A percentile compares a stretch with the other conserved stretches of the same genome.
These are phyloP conservation scores for Apiotrichum siamense DNA, from an alignment of 1,284 basidiomycete species.

Conservation along the genomic window DNA sequence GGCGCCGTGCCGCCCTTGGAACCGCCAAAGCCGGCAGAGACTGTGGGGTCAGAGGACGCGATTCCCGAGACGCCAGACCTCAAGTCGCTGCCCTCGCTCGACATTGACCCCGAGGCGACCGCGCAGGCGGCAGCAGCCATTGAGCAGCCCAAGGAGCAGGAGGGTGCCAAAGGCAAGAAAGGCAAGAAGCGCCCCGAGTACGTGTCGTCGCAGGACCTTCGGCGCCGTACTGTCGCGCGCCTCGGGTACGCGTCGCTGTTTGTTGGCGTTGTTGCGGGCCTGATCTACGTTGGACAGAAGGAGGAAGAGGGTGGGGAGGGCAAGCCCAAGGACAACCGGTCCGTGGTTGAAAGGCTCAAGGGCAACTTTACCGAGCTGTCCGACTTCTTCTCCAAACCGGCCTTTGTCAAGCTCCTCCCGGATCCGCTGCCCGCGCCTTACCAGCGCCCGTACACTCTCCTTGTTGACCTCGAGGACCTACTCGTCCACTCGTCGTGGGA, in stretches of 20 bases:
- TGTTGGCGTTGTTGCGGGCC: constrained; percentile 55
- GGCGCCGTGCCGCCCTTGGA: constrained; percentile 14
- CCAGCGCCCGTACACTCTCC: constrained; percentile 84
- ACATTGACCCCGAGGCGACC: constrained; percentile 42
- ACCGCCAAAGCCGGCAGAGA: constrained; percentile 11
- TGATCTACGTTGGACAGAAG: constrained; percentile 57
- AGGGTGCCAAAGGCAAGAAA: constrained; percentile 14
- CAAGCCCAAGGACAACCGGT: constrained; percentile 31
- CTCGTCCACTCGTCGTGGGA: constrained; percentile 90
- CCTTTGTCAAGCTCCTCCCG: constrained; percentile 85
- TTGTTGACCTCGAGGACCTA: constrained; percentile 88
- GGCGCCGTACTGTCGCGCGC: constrained; percentile 56
- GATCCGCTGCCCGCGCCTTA: constrained; percentile 76
- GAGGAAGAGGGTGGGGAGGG: constrained; percentile 31
- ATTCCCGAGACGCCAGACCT: constrained; percentile 29
- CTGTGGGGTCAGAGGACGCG: constrained; percentile 7
- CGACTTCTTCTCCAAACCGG: constrained; percentile 75
- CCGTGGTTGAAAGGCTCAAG: constrained; percentile 40
- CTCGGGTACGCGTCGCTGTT: constrained; percentile 50
- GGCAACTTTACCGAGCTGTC: constrained; percentile 29
- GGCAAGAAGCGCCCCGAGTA: constrained; percentile 35
- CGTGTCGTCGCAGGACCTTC: constrained; percentile 63
- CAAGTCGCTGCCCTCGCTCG: constrained; percentile 44
- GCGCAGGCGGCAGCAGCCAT: constrained; percentile 16
- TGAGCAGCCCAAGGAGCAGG: constrained; percentile 27